Evolutionary conservation across 2,329 filamentous ascomycete genomes (phyloP), one percentile per base, ranked within the genome.

Genomic region (Fusarium gaditjirri): DNA sequence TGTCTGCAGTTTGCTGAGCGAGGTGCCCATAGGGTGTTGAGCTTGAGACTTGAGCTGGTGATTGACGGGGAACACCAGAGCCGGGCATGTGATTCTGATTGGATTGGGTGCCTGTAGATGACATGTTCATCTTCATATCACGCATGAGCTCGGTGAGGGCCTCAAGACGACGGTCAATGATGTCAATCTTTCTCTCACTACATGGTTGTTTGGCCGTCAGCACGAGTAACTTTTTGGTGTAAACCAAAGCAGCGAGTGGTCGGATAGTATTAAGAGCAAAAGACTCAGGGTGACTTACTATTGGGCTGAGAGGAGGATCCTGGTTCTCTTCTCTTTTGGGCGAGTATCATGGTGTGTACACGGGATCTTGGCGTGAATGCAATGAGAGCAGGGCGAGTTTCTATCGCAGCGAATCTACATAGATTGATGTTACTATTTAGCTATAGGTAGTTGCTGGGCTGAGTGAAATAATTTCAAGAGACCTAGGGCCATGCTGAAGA

Each of bases 131-230:
- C 53, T 76, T 81, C 64, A 82, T 76, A 41, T 81, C 80, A 46
- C 78, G 75, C 43, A 82, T 76, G 19, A 82, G 73, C 29, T 75
- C 72, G 19, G 81, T 76, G 23, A 83, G 77, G 3, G 77, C 77
- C 61, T 82, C 77, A 5, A 83, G 78, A 17, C 80, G 78, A 14
- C 76, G 78, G 55, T 83, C 81, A 47, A 83, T 81, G 21, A 77
- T 78, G 44, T 83, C 81, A 27, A 83, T 83, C 70, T 83, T 83
- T 49, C 77, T 75, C 58, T 83, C 81, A 74, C 81, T 83, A 13
- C 3, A 63, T 49, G 38, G 36, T 35, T 17, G 10, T 35, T 59
- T 17, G 35, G 12, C 8, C 17, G 19, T 31, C 27, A 53, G 59
- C 66, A 27, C 62, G 53, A 41, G 35, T 27, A 41, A 21, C 35